Base-by-base conservation (phyloP, 164 flowering plant species). In the Vitis amurensis region DNA sequence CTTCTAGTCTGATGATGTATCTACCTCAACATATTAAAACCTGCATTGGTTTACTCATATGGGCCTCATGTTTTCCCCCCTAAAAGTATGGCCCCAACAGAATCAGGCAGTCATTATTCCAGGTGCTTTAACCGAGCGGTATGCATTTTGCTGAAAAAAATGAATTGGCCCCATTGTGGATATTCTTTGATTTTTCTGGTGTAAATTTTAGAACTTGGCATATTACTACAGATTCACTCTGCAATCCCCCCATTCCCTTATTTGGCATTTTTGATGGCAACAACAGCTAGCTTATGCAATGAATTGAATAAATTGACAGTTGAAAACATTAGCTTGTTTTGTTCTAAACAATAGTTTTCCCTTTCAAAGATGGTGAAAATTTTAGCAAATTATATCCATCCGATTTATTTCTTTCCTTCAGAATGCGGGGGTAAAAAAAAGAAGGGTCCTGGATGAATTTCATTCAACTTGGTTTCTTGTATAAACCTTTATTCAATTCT, bases 1-100 rank as follows among this genome's bases (percentile, higher is more conserved):
- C 76, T 80, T 89, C 47, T 91, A 82, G 77, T 69, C 62, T 53
- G 50, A 64, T 53, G 50, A 64, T 14, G 53, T 31, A 16, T 61
- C 15, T 15, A 57, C 3, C 2, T 37, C 44, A 37, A 37, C 7
- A 37, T 6, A 37, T 37, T 3, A 37, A 37, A 37, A 37, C 44
- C 44, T 37, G 44, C 44, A 4, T 37, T 37, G 44, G 44, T 37
- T 37, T 37, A 4, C 7, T 6, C 44, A 37, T 48, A 55, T 47
- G 23, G 8, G 50, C 51, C 17, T 55, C 30, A 30, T 8, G 3
- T 23, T 55, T 15, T 69, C 1, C 11, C 15, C 52, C 49, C 27
- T 48, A 3, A 10, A 8, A 14, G 5, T 12, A 11, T 19, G 56
- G 66, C 48, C 37, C 55, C 19, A 23, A 47, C 44, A 55, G 47